Evolutionary conservation across 495 filamentous ascomycete species (phyloP).

Genomic region (Aspergillus cristatus): DNA sequence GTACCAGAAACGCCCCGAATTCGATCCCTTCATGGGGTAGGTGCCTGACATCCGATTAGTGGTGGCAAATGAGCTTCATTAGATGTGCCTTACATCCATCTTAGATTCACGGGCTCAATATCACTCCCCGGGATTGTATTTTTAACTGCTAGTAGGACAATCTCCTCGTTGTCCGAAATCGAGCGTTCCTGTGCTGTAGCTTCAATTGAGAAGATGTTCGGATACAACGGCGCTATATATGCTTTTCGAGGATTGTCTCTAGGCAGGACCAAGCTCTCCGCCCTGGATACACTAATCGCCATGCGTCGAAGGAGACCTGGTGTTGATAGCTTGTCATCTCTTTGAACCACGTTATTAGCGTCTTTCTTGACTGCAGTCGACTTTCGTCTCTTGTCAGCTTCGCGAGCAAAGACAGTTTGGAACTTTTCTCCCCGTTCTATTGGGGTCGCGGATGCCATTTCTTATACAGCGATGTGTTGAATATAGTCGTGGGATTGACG

Average conservation of each 20-base stretch:
- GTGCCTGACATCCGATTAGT: conserved; percentile 1
- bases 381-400: no score
- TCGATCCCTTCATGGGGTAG: conserved; percentile 2
- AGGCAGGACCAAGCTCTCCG: not conserved
- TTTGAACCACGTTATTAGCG: no score
- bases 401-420: no score
- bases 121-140: not conserved
- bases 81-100: conserved; percentile 4
- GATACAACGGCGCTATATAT: not conserved
- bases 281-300: no score
- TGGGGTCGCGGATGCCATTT: no score
- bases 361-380: no score
- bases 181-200: conserved; percentile 2
- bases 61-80: not conserved
- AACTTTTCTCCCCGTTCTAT: no score
- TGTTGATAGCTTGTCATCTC: no score
- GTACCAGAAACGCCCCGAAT: conserved; percentile 3
- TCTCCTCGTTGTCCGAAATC: not conserved
- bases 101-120: not conserved
- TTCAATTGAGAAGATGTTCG: conserved; percentile 3
- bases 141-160: conserved; percentile 2
- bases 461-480: no score
- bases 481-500: no score
- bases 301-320: no score
- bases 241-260: not conserved